phyloP scores from a whole-genome alignment of 192 early-diverging fungal species.

The Gonapodya sp. region DNA sequence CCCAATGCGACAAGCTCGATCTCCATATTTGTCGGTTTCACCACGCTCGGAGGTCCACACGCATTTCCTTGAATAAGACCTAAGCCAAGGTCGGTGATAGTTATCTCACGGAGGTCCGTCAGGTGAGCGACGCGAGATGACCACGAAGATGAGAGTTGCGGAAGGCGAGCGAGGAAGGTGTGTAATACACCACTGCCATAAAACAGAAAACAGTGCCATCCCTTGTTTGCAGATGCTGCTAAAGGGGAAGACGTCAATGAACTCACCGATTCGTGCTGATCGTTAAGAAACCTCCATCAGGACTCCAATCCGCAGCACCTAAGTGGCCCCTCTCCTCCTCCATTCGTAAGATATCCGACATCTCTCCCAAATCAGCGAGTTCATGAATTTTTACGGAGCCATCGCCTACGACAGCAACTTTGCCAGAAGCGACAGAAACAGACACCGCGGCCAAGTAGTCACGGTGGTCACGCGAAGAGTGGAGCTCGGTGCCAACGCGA shows the following conservation, averaged over 20 bases:
- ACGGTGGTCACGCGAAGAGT: conserved; percentile 31
- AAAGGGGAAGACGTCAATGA: too few relatives aligned
- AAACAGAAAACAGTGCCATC: too few relatives aligned
- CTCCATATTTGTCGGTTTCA: conserved; percentile 26
- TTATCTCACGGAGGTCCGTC: conserved; percentile 24
- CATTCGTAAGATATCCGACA: conserved; percentile 34
- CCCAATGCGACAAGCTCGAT: conserved; percentile 27
- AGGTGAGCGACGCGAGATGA: conserved; percentile 25
- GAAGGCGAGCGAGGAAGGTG: conserved; percentile 29
- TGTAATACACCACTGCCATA: conserved; percentile 30
- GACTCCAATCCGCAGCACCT: conserved; percentile 30
- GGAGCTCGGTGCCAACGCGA: conserved; percentile 39
- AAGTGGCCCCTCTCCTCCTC: conserved; percentile 31
- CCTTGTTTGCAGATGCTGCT: too few relatives aligned
- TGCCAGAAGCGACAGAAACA: conserved; percentile 27
- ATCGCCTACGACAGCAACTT: conserved; percentile 36
- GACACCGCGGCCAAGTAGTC: conserved; percentile 25
- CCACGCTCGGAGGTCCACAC: not conserved
- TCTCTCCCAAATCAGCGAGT: conserved; percentile 34
- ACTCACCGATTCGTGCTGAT: conserved; percentile 28
- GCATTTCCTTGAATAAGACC: conserved; percentile 7
- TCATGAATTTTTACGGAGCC: conserved; percentile 37
- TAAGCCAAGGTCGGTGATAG: conserved; percentile 21
- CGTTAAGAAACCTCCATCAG: conserved; percentile 38
- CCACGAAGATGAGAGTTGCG: conserved; percentile 22